Evolutionary conservation across 345 rosid species (phyloP).

Genomic region (Anastatica hierochuntica): DNA sequence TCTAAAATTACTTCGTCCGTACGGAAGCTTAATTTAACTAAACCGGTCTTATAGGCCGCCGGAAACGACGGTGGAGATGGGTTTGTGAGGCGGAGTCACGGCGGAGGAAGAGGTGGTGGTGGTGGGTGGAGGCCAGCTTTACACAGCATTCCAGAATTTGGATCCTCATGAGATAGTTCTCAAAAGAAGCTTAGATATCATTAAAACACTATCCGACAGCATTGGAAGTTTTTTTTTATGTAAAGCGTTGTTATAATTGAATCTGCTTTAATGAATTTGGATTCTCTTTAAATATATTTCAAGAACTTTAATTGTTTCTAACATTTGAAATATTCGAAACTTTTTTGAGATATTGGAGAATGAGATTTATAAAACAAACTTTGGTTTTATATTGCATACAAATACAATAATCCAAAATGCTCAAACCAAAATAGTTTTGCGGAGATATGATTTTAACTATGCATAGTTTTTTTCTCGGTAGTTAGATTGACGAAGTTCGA

Average conservation of each 20-base stretch:
- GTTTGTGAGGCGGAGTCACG: no score
- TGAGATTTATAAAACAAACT: no score
- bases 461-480: no score
- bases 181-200: no score
- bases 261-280: no score
- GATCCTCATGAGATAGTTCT: constrained; percentile 28
- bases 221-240: constrained; percentile 17
- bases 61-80: constrained; percentile 25
- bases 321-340: background rate
- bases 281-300: no score
- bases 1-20: background rate
- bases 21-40: background rate
- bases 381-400: no score
- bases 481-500: no score
- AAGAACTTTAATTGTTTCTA: no score
- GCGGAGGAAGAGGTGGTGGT: constrained; percentile 29
- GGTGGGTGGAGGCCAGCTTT: constrained; percentile 83
- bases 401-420: no score
- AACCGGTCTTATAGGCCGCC: constrained; percentile 17
- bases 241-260: constrained; percentile 18
- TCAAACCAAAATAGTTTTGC: no score
- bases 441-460: no score
- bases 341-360: background rate
- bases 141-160: constrained; percentile 70
- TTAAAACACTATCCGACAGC: background rate